A percentile compares a stretch with the other conserved stretches of the same genome.
phyloP scores from a whole-genome alignment of 129 eudicot species.

The Tagetes erecta region DNA sequence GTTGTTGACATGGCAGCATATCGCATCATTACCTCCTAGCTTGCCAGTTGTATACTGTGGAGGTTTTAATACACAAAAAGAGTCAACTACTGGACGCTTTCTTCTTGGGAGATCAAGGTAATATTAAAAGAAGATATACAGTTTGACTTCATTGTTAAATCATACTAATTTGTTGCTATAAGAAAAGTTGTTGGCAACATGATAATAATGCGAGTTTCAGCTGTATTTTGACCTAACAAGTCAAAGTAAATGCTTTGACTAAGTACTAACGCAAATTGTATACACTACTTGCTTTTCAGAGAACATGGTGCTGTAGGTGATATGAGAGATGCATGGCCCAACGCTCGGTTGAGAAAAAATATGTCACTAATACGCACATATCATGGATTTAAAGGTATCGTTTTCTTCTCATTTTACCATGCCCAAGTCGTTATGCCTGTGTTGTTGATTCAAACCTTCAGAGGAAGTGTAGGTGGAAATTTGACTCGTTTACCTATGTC shows the following conservation, averaged over 20 bases:
- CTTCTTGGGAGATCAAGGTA: slow-evolving; percentile 99
- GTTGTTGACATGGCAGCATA: slow-evolving; percentile 96
- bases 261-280: slow-evolving; percentile 12
- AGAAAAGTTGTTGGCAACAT: slow-evolving; percentile 5
- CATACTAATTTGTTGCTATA: background rate
- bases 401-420: background rate
- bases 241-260: slow-evolving; percentile 16
- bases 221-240: background rate
- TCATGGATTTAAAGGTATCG: slow-evolving; percentile 92
- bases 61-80: slow-evolving; percentile 97
- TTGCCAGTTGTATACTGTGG: slow-evolving; percentile 94
- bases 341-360: slow-evolving; percentile 90
- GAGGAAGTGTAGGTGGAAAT: background rate
- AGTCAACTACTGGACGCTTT: slow-evolving; percentile 93
- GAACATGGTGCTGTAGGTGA: slow-evolving; percentile 97
- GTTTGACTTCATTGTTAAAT: background rate
- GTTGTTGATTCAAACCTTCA: background rate
- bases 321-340: slow-evolving; percentile 99
- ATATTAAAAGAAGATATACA: background rate
- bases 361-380: slow-evolving; percentile 79
- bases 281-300: slow-evolving; percentile 36
- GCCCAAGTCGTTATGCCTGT: background rate
- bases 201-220: background rate
- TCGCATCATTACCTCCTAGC: slow-evolving; percentile 97
- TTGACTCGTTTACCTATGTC: background rate